Base-by-base conservation (phyloP, 2,329 filamentous ascomycete genomes). In the Neonectria sp. region DNA sequence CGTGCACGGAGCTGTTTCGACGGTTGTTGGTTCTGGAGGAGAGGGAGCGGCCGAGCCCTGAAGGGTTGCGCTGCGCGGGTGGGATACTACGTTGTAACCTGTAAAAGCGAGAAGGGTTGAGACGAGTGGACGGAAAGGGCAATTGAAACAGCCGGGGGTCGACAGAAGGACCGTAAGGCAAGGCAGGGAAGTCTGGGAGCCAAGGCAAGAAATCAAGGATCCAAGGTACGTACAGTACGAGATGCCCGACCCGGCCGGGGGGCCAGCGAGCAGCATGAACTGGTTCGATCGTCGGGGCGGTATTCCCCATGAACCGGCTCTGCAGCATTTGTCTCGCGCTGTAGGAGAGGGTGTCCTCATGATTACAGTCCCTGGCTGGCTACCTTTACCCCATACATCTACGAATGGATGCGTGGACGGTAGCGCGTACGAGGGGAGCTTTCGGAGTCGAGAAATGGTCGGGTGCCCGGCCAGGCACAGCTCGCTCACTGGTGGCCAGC, bases 281-380 rank as follows among this genome's bases (percentile, higher is more conserved):
- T 65, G 70, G 65, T 68, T 62, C 63, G 55, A 55, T 61, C 51
- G 40, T 17, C 15, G 37, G 35, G 65, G 67, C 65, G 68, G 63
- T 70, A 66, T 73, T 73, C 53, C 51, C 65, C 56, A 67, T 62
- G 63, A 74, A 72, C 71, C 65, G 69, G 71, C 67, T 72, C 55
- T 68, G 55, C 35, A 55, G 48, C 31, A 24, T 53, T 31, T 33
- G 55, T 63, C 40, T 27, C 48, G 7, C 7, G 48, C 12, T 35
- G 11, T 15, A 11, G 51, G 29, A 33, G 33, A 24, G 31, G 31
- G 13, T 53, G 51, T 53, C 51, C 13, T 35, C 31, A 24, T 21
- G 37, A 40, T 21, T 31, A 45, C 40, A 45, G 17, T 40, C 4
- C 40, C 40, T 43, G 17, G 9, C 12, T 37, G n/a, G 4, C 40